A percentile compares a stretch with the other conserved stretches of the same genome.
These are phyloP conservation scores for Metahyphopichia silvanorum DNA, from an alignment of 805 yeast species.

Conservation along the genomic window DNA sequence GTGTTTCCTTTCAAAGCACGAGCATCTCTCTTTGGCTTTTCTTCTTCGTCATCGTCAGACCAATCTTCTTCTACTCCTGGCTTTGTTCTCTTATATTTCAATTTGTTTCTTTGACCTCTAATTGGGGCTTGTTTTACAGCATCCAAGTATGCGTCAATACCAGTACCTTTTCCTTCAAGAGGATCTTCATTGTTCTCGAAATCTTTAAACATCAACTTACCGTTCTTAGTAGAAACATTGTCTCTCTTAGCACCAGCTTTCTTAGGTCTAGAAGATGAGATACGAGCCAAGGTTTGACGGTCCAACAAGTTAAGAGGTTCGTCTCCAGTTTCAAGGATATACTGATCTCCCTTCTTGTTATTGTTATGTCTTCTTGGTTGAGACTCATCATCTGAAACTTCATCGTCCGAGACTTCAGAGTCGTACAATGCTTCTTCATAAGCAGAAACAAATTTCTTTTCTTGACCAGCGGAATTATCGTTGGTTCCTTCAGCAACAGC, in stretches of 20 bases:
- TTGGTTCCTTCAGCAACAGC: conserved; percentile 12
- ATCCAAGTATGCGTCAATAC: conserved; percentile 88
- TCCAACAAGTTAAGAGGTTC: conserved; percentile 87
- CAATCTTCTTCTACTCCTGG: conserved; percentile 46
- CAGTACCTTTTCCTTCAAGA: conserved; percentile 42
- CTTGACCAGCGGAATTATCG: conserved; percentile 18
- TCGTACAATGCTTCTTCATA: conserved; percentile 91
- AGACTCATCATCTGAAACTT: conserved; percentile 47
- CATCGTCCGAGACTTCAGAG: conserved; percentile 57
- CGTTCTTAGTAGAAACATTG: conserved; percentile 54
- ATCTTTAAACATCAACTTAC: conserved; percentile 66
- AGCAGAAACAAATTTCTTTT: conserved; percentile 71
- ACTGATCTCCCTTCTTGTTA: conserved; percentile 47
- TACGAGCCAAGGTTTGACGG: conserved; percentile 77
- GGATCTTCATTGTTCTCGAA: conserved; percentile 42
- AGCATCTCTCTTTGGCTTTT: conserved; percentile 8
- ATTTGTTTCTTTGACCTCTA: conserved; percentile 87
- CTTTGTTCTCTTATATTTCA: conserved; percentile 75
- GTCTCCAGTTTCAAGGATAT: conserved; percentile 72
- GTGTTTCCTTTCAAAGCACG: conserved; percentile 9
- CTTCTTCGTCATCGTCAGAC: conserved; percentile 44
- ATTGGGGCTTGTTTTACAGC: conserved; percentile 93
- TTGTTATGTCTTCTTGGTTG: conserved; percentile 29
- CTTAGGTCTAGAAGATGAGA: conserved; percentile 84
- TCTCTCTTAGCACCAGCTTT: conserved; percentile 44